phyloP scores from a whole-genome alignment of 805 yeast genomes.

The Nakazawaea ernobii region DNA sequence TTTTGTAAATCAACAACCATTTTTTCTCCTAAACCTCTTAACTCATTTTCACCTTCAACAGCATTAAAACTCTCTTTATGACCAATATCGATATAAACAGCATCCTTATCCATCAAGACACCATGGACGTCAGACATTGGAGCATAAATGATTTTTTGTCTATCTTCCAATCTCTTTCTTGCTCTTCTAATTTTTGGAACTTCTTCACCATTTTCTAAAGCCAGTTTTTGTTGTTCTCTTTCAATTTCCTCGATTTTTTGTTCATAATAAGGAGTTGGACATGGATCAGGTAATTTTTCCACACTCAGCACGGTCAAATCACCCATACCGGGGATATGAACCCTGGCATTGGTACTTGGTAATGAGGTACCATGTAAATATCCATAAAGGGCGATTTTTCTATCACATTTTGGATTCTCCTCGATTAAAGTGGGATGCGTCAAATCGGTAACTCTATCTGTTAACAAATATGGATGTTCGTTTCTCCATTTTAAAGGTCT shows the following conservation, averaged over 20 bases:
- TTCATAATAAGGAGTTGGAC: slow-evolving; percentile 94
- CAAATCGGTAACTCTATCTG: slow-evolving; percentile 84
- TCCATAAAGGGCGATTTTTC: slow-evolving; percentile 90
- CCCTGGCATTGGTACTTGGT: slow-evolving; percentile 58
- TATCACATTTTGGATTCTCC: slow-evolving; percentile 73
- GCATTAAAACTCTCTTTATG: slow-evolving; percentile 18
- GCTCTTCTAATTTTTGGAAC: slow-evolving; percentile 41
- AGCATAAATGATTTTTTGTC: slow-evolving; percentile 90
- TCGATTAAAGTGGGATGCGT: slow-evolving; percentile 87
- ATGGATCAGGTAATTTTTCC: slow-evolving; percentile 95
- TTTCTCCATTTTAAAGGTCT: slow-evolving; percentile 99
- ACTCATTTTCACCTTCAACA: slow-evolving; percentile 19
- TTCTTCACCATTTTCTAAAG: slow-evolving; percentile 54
- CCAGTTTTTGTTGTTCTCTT: slow-evolving; percentile 63
- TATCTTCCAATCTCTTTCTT: slow-evolving; percentile 88
- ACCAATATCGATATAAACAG: slow-evolving; percentile 88
- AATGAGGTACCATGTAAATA: slow-evolving; percentile 92
- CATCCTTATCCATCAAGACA: slow-evolving; percentile 92
- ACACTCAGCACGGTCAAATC: slow-evolving; percentile 71
- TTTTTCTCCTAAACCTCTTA: slow-evolving; percentile 76
- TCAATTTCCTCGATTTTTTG: slow-evolving; percentile 79
- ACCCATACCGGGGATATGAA: slow-evolving; percentile 95
- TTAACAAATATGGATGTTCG: slow-evolving; percentile 91
- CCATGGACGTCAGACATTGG: slow-evolving; percentile 99
- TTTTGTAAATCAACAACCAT: slow-evolving; percentile 78